Conservation (phyloP, 2,329 filamentous ascomycete genomes). For the Pyrenophora graminea region DNA sequence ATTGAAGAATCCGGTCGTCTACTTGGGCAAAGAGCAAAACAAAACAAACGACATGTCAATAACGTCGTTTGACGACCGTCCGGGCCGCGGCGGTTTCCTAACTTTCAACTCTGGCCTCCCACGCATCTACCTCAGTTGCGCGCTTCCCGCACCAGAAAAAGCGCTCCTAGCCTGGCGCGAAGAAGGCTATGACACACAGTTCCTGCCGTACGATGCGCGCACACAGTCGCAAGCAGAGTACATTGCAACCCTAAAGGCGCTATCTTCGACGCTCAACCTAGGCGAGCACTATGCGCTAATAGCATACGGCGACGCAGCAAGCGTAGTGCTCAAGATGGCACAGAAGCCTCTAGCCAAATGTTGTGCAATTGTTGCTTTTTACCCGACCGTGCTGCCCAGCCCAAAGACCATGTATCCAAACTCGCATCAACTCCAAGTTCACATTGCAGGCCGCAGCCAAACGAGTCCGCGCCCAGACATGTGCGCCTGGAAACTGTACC, state of each 20-base stretch:
- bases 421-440: constrained; percentile 45
- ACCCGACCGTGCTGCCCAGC: constrained; percentile 46
- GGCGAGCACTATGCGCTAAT: constrained; percentile 44
- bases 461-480: constrained; percentile 33
- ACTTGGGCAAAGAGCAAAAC: background rate
- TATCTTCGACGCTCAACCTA: constrained; percentile 47
- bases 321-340: constrained; percentile 46
- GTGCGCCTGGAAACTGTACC: constrained; percentile 47
- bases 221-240: constrained; percentile 34
- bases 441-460: constrained; percentile 48
- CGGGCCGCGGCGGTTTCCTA: constrained; percentile 37
- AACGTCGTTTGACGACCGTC: constrained; percentile 29
- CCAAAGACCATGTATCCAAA: constrained; percentile 47
- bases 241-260: constrained; percentile 36
- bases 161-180: constrained; percentile 47
- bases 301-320: constrained; percentile 50
- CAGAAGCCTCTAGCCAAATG: constrained; percentile 49
- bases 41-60: constrained; percentile 29
- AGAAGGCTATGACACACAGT: constrained; percentile 50
- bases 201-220: constrained; percentile 41
- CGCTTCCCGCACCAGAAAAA: constrained; percentile 45
- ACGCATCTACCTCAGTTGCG: constrained; percentile 47
- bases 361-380: constrained; percentile 50
- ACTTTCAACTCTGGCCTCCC: constrained; percentile 45
- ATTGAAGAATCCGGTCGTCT: no score